These are phyloP conservation scores for Sextonia rubra DNA, from an alignment of 164 flowering plant species.

Conservation along the genomic window DNA sequence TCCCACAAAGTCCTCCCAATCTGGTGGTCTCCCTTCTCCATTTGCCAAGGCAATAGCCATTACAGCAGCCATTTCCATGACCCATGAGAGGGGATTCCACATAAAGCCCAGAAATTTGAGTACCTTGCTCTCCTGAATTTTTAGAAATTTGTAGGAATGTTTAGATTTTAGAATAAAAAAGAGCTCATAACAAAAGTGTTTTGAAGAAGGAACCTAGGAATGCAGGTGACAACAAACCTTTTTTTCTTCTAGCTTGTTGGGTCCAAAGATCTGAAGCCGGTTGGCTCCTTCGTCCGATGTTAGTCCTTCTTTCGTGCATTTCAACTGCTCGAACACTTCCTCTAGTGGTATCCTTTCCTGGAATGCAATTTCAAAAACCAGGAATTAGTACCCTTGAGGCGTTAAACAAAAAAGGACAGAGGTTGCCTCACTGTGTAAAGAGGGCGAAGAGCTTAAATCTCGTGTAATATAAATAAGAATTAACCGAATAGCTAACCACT, in stretches of 20 bases:
- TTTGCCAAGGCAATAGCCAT: slow-evolving; percentile 78
- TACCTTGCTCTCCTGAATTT: slow-evolving; percentile 57
- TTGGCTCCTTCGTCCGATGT: slow-evolving; percentile 56
- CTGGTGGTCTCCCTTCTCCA: slow-evolving; percentile 64
- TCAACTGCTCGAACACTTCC: slow-evolving; percentile 69
- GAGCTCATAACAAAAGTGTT: background rate
- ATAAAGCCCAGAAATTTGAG: slow-evolving; percentile 76
- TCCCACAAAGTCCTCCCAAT: slow-evolving; percentile 81
- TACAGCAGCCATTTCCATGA: slow-evolving; percentile 73
- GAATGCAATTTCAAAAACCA: background rate
- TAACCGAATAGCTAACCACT: background rate
- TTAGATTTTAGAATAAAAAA: background rate
- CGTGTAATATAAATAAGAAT: background rate
- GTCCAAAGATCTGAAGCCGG: slow-evolving; percentile 68
- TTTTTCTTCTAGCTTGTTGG: slow-evolving; percentile 82
- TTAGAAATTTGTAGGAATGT: background rate
- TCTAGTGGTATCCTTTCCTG: slow-evolving; percentile 66
- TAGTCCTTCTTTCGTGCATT: slow-evolving; percentile 66
- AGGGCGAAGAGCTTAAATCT: too few relatives aligned
- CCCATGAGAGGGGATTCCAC: slow-evolving; percentile 87
- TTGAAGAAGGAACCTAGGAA: background rate
- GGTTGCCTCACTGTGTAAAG: too few relatives aligned
- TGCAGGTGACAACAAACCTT: slow-evolving; percentile 30
- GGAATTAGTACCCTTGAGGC: background rate
- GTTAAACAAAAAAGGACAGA: too few relatives aligned